These are phyloP conservation scores for Ascocoryne sarcoides DNA, from an alignment of 2,329 filamentous ascomycete genomes.

Conservation along the genomic window DNA sequence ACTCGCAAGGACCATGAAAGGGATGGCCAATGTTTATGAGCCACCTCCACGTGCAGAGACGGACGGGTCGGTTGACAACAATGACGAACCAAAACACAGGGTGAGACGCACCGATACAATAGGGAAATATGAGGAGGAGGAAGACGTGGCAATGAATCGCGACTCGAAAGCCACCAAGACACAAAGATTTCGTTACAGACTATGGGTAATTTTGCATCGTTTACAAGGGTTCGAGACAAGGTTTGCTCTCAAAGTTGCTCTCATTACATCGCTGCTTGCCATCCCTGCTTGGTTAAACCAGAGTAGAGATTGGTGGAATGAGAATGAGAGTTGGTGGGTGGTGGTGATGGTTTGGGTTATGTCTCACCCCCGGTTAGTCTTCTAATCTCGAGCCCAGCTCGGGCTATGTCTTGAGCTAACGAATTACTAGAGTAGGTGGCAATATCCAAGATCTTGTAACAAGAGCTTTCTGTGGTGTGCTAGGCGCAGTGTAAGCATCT, in stretches of 20 bases:
- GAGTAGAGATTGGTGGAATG: conserved; percentile 44
- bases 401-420: background rate
- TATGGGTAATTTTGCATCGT: conserved; percentile 43
- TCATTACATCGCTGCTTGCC: conserved; percentile 42
- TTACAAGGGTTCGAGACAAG: conserved; percentile 49
- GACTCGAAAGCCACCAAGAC: conserved; percentile 31
- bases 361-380: conserved; percentile 38
- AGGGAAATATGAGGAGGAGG: conserved; percentile 29
- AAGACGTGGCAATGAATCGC: conserved; percentile 33
- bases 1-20: conserved; percentile 27
- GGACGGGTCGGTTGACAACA: conserved; percentile 20
- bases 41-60: conserved; percentile 22
- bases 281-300: conserved; percentile 43
- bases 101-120: conserved; percentile 18
- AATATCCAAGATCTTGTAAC: conserved; percentile 49
- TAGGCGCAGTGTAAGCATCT: conserved; percentile 35
- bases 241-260: conserved; percentile 47
- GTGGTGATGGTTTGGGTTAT: conserved; percentile 49
- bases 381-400: conserved; percentile 1
- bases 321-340: conserved; percentile 49
- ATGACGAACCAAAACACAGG: conserved; percentile 10
- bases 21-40: conserved; percentile 29
- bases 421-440: conserved; percentile 38
- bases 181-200: conserved; percentile 35
- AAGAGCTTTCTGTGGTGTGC: conserved; percentile 38